Evolutionary conservation across 1,284 basidiomycete genomes (phyloP).

Genomic region (Ustilago esculenta): DNA sequence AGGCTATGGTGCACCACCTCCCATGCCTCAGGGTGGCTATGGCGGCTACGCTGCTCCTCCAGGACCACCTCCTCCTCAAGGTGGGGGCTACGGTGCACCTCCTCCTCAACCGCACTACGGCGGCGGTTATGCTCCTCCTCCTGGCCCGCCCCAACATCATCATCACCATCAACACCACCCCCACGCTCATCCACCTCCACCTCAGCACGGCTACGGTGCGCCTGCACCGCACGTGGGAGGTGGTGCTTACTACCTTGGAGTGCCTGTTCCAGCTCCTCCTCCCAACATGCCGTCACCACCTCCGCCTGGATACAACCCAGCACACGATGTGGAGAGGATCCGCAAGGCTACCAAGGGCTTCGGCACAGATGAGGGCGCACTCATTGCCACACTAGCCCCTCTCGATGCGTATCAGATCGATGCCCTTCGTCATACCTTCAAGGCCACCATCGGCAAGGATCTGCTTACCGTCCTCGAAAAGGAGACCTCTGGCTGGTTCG

Average conservation of each 20-base stretch:
- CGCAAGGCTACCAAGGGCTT: constrained; percentile 66
- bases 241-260: constrained; percentile 54
- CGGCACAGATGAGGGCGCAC: constrained; percentile 57
- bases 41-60: constrained; percentile 33
- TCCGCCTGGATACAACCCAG: constrained; percentile 59
- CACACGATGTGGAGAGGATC: constrained; percentile 57
- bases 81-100: constrained; percentile 34
- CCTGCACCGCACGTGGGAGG: constrained; percentile 27
- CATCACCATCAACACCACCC: constrained; percentile 14
- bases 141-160: constrained; percentile 25
- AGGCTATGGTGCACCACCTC: constrained; percentile 46
- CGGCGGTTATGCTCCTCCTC: constrained; percentile 32
- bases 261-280: constrained; percentile 57
- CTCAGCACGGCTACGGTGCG: constrained; percentile 45
- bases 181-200: constrained; percentile 22
- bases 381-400: constrained; percentile 54
- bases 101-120: constrained; percentile 29
- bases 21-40: constrained; percentile 41
- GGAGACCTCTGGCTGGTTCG: constrained; percentile 64
- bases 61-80: constrained; percentile 26
- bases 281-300: constrained; percentile 52
- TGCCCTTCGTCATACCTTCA: constrained; percentile 57
- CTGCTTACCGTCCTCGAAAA: constrained; percentile 60
- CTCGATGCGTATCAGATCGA: constrained; percentile 61
- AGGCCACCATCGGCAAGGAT: constrained; percentile 61